Conservation (phyloP, 768 basidiomycete species). For the Lactifluus echinatus region DNA sequence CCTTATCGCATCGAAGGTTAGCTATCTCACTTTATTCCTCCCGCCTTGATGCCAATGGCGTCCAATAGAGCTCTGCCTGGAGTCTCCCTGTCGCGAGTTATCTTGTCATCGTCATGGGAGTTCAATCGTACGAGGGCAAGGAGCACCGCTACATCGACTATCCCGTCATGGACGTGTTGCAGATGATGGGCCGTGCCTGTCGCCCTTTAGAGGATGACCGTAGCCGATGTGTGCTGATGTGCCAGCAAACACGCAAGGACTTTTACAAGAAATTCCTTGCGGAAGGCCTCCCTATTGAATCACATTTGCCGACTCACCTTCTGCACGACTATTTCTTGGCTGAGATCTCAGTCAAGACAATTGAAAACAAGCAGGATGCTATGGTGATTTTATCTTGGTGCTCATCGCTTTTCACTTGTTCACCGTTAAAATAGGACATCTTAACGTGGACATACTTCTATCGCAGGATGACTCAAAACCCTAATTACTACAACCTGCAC, state of each 20-base stretch:
- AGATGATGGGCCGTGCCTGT: constrained; percentile 99
- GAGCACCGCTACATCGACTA: constrained; percentile 98
- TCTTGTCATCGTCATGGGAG: constrained; percentile 99
- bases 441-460: constrained; percentile 99
- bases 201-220: constrained; percentile 81
- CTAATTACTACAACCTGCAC: constrained; percentile 90
- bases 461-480: constrained; percentile 94
- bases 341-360: constrained; percentile 96
- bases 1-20: constrained; percentile 85
- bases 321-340: constrained; percentile 97
- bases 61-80: constrained; percentile 84
- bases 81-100: constrained; percentile 87
- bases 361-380: constrained; percentile 98
- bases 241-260: constrained; percentile 94
- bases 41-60: neutral
- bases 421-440: constrained; percentile 55
- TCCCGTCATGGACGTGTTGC: constrained; percentile 95
- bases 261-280: constrained; percentile 98
- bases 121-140: constrained; percentile 92
- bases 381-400: constrained; percentile 46
- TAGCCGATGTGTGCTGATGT: constrained; percentile 94
- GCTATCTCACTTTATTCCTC: constrained; percentile 15
- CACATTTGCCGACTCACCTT: constrained; percentile 80
- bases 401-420: neutral
- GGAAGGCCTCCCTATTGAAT: constrained; percentile 97